phyloP scores from a whole-genome alignment of 2,329 filamentous ascomycete species.

The Annulohypoxylon truncatum region DNA sequence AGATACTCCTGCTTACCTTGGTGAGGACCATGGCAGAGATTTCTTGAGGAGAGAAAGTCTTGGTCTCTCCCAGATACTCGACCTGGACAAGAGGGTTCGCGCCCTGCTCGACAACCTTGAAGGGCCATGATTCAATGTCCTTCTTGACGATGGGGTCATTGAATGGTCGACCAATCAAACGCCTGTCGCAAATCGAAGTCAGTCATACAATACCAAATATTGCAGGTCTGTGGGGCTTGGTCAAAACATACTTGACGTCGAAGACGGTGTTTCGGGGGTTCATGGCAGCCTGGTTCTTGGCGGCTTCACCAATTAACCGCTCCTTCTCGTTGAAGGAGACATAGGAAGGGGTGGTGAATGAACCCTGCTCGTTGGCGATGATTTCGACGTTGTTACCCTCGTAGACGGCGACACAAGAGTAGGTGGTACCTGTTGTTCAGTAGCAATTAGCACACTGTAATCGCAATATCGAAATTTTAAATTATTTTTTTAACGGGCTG shows the following conservation, averaged over 20 bases:
- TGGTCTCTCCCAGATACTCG: constrained; percentile 92
- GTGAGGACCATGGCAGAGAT: constrained; percentile 98
- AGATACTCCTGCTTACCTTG: constrained; percentile 74
- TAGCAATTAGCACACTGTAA: constrained; percentile 41
- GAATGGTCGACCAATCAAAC: constrained; percentile 95
- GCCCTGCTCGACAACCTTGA: constrained; percentile 94
- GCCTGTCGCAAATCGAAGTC: constrained; percentile 66
- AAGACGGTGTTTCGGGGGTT: constrained; percentile 99
- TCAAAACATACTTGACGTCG: constrained; percentile 88
- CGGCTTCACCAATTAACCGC: constrained; percentile 98
- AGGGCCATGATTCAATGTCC: constrained; percentile 98
- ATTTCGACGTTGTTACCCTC: constrained; percentile 99
- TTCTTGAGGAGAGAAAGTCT: constrained; percentile 97
- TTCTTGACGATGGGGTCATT: constrained; percentile 98
- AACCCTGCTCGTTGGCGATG: constrained; percentile 99
- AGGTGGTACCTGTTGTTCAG: constrained; percentile 83
- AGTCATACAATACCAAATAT: constrained; percentile 9
- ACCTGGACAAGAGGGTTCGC: constrained; percentile 94
- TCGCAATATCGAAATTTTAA: constrained; percentile 9
- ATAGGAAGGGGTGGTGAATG: constrained; percentile 98
- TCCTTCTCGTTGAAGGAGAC: constrained; percentile 99
- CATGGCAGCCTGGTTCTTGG: constrained; percentile 99
- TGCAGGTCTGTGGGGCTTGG: background rate
- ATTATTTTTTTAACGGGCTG: constrained; percentile 7
- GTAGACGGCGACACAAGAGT: constrained; percentile 99